Evolutionary conservation across 768 basidiomycete genomes (phyloP), one percentile per base, ranked within the genome.

Genomic region (Tremella mesenterica): DNA sequence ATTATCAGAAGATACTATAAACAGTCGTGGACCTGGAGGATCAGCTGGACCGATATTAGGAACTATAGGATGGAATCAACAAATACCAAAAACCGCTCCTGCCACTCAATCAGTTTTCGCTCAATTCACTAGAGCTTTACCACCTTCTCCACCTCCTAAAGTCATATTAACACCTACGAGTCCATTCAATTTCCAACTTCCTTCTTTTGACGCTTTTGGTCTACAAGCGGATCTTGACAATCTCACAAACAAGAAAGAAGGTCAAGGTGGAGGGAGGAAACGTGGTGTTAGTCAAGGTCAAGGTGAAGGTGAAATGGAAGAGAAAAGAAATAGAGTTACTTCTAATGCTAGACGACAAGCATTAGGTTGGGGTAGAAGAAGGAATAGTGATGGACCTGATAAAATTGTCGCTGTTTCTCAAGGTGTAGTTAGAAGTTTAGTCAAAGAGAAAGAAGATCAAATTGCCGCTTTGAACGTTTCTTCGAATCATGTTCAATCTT

Each of bases 301-400:
- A n/a, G n/a, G n/a, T n/a, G n/a, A 23, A 5, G n/a, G 38, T 8
- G 6, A n/a, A 5, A n/a, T 14, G 38, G n/a, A 41, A 14, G 38
- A 41, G 23, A 23, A 57, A 33, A 44, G 67, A 30, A 28, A 44
- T 8, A 44, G 67, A 30, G 64, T 69, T 13, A 60, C 56, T 23
- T 60, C 58, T 2, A 48, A 50, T 8, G 65, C 57, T 8, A 44
- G 67, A 18, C 34, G 67, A 27, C 50, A 62, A 30, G 64, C 64
- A 18, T 45, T 66, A 4, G 67, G 65, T 8, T 69, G 67, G 67
- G 65, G 65, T 25, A 52, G 64, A 30, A 50, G 63, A 43, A 29
- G 65, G 28, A 59, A 47, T 26, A 60, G 58, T 10, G 63, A 64
- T 52, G 65, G 62, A 16, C 65, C 65, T 10, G 56, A 50, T 3